Evolutionary conservation across 768 basidiomycete genomes (phyloP).

Genomic region (Terana coerulea): DNA sequence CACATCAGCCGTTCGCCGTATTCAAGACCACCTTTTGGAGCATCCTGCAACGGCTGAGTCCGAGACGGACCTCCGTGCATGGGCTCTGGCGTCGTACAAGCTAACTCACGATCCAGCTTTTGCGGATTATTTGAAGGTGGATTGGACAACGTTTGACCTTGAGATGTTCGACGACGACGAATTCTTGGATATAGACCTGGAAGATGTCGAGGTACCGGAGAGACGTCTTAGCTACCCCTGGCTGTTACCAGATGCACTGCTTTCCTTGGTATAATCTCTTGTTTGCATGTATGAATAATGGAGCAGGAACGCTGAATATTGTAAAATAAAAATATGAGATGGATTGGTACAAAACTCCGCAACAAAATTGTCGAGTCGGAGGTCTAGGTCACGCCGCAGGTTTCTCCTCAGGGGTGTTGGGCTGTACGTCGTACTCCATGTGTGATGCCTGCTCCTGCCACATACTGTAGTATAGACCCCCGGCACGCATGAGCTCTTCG

Average conservation of each 20-base stretch:
- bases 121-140: neutral
- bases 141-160: constrained; percentile 1
- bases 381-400: too few relatives aligned
- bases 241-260: neutral
- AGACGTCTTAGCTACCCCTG: neutral
- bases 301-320: too few relatives aligned
- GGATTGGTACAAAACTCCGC: too few relatives aligned
- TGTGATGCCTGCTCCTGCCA: constrained; percentile 68
- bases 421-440: constrained; percentile 11
- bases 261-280: neutral
- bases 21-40: neutral
- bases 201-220: neutral
- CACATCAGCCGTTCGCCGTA: neutral
- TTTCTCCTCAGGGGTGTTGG: neutral
- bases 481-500: constrained; percentile 69
- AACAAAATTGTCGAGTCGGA: too few relatives aligned
- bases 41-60: neutral
- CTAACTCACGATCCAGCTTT: constrained; percentile 4
- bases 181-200: neutral
- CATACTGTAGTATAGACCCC: constrained; percentile 76
- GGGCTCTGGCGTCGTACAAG: constrained; percentile 8
- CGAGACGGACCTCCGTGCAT: neutral
- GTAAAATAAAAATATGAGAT: too few relatives aligned
- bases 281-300: too few relatives aligned
- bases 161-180: neutral